Base-by-base conservation (phyloP, 108 stramenopile species). In the Nannochloropsis oceanica region DNA sequence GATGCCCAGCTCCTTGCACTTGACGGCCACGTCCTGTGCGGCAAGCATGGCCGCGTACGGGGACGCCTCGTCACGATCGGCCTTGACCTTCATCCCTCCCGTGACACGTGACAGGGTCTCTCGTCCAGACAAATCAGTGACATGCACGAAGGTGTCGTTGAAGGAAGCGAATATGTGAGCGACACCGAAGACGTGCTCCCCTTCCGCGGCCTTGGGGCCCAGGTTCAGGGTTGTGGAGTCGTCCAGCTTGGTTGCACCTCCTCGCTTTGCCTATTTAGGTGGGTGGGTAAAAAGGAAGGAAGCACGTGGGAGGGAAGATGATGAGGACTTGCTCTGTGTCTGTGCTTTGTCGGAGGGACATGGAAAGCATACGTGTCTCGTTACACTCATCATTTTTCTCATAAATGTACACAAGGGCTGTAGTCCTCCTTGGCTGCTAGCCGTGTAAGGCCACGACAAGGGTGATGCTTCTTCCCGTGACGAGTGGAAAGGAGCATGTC, bases 21-120 rank as follows among this genome's bases (percentile, higher is more conserved):
- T 92, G 18, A 90, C 98, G 50, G 97, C 98, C 50, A 96, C 97
- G 85, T 99, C 99, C 92, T 98, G 97, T 44, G 99, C 99, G 93
- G 99, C 99, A 95, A 99, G 95, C 99, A 99, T 99, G 79, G 99
- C 98, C 84, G 99, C 99, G 93, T 99, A 99, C 20, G 99, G 99
- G 42, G 95, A 95, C 81, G 96, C 94, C 92, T 99, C 99, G 86
- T 99, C 99, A 83, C 98, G 95, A 88, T 99, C 99, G 25, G 98
- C 98, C 95, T 98, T 98, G 13, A n/a, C 99, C 93, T 99, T 99
- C 99, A 99, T 99, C 79, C 99, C 99, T 83, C 99, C 99, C 13
- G 99, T 99, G 59, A 99, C 97, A 84, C 99, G 97, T 87, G 96
- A 95, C 91, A 99, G 92, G 80, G 99, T 99, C 93, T 99, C 99